Conservation (phyloP, 1,139 yeast genomes). For the Arxiozyma slooffiae region DNA sequence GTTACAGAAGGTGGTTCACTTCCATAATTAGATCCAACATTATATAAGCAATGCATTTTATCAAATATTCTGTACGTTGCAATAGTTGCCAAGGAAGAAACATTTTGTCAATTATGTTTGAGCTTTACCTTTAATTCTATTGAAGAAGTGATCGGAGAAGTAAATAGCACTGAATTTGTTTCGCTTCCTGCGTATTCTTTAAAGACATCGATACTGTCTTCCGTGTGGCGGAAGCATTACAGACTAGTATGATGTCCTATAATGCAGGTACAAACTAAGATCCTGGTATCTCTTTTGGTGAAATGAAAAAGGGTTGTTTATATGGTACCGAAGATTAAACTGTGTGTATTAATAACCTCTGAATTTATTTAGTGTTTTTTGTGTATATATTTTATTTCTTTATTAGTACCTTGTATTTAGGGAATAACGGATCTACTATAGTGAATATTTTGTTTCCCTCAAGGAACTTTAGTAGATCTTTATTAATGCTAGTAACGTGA, state of each 20-base stretch:
- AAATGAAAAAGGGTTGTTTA: slow-evolving; percentile 66
- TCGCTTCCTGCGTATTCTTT: slow-evolving; percentile 75
- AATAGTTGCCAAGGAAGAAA: slow-evolving; percentile 61
- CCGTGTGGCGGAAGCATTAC: slow-evolving; percentile 59
- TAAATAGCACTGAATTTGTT: slow-evolving; percentile 60
- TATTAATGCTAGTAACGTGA: background rate
- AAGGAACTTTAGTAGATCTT: background rate
- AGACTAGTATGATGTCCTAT: slow-evolving; percentile 74
- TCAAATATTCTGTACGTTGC: slow-evolving; percentile 56
- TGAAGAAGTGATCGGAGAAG: slow-evolving; percentile 58
- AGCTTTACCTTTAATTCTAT: slow-evolving; percentile 53
- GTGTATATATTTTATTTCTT: background rate
- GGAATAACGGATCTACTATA: background rate
- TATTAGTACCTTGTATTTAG: background rate
- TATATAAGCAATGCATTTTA: slow-evolving; percentile 68
- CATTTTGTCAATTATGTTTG: slow-evolving; percentile 87
- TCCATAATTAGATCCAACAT: slow-evolving; percentile 60
- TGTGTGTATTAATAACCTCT: slow-evolving; percentile 38
- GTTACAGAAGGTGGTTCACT: slow-evolving; percentile 56
- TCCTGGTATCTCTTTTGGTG: slow-evolving; percentile 69
- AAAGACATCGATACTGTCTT: slow-evolving; percentile 51
- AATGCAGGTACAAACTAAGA: slow-evolving; percentile 69
- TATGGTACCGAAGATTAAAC: slow-evolving; percentile 71
- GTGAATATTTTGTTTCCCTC: background rate
- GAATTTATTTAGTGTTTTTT: background rate